Conservation (phyloP, 2,329 filamentous ascomycete species). For the Seiridium unicorne region DNA sequence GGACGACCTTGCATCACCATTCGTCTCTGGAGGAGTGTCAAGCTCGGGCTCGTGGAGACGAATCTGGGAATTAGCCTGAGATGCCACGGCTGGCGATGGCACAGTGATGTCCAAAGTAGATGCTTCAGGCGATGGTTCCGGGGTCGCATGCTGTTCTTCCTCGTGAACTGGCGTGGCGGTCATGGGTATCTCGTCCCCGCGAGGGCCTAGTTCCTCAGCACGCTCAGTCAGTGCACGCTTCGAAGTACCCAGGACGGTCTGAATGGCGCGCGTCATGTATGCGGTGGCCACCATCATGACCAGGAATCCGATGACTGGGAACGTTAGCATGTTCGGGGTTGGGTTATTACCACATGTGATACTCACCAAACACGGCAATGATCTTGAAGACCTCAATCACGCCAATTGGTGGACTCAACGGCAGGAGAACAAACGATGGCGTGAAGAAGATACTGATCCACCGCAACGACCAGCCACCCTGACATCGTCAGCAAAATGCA, state of each 20-base stretch:
- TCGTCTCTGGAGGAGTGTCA: neutral
- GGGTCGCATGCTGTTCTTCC: slow-evolving; percentile 16
- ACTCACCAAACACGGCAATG: slow-evolving; percentile 56
- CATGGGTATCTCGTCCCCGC: slow-evolving; percentile 48
- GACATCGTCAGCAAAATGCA: neutral
- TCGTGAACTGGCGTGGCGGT: slow-evolving; percentile 14
- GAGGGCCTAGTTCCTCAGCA: slow-evolving; percentile 47
- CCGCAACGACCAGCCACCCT: slow-evolving; percentile 56
- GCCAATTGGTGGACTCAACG: slow-evolving; percentile 53
- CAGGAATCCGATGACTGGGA: slow-evolving; percentile 52
- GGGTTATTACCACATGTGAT: neutral
- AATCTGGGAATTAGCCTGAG: slow-evolving; percentile 5
- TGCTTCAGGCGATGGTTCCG: neutral
- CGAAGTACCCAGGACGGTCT: slow-evolving; percentile 48
- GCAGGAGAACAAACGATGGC: slow-evolving; percentile 57
- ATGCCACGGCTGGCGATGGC: slow-evolving; percentile 13
- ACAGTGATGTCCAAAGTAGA: slow-evolving; percentile 13
- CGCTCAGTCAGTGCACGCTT: slow-evolving; percentile 51
- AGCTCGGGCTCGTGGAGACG: slow-evolving; percentile 6
- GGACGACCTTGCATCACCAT: slow-evolving; percentile 1
- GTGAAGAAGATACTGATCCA: slow-evolving; percentile 61
- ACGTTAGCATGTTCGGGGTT: neutral
- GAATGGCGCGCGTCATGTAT: slow-evolving; percentile 52
- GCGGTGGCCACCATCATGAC: slow-evolving; percentile 51
- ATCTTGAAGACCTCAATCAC: slow-evolving; percentile 56